A percentile compares a stretch with the other conserved stretches of the same genome.
These are phyloP conservation scores for Rubia balearica DNA, from an alignment of 305 asterid genomes.

Conservation along the genomic window DNA sequence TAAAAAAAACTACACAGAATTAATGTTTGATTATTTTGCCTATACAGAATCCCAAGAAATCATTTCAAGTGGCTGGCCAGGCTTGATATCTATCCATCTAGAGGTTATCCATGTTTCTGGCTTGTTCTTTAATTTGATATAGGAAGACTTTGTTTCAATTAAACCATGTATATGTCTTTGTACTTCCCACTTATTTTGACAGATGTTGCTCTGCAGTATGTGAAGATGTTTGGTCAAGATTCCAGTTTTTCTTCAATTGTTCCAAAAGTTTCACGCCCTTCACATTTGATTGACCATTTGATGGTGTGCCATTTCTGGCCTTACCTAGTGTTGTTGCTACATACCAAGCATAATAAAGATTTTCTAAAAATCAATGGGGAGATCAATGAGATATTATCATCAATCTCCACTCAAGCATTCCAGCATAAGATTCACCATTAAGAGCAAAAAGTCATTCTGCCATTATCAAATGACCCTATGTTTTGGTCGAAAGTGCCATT, in stretches of 20 bases:
- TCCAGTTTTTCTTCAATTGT: not conserved
- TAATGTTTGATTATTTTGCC: constrained; percentile 15
- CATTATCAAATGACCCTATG: no score
- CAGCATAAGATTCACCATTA: not conserved
- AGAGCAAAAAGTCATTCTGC: not conserved
- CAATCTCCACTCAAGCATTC: not conserved
- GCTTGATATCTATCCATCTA: constrained; percentile 61
- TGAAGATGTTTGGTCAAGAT: not conserved
- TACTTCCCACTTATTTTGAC: not conserved
- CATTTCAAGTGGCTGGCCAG: constrained; percentile 87
- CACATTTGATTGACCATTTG: not conserved
- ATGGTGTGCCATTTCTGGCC: not conserved
- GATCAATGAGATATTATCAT: not conserved
- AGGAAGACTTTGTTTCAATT: not conserved
- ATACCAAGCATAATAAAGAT: not conserved
- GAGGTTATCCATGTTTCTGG: constrained; percentile 45
- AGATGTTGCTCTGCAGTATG: not conserved
- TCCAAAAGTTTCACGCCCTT: not conserved
- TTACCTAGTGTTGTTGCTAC: not conserved
- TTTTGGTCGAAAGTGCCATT: no score
- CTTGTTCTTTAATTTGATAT: not conserved
- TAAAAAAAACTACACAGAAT: not conserved
- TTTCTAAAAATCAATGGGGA: not conserved
- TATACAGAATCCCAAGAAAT: constrained; percentile 61
- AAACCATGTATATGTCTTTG: not conserved